A percentile compares a stretch with the other conserved stretches of the same genome.
phyloP scores from a whole-genome alignment of 1,139 yeast species.

The Kluyveromyces sp. region DNA sequence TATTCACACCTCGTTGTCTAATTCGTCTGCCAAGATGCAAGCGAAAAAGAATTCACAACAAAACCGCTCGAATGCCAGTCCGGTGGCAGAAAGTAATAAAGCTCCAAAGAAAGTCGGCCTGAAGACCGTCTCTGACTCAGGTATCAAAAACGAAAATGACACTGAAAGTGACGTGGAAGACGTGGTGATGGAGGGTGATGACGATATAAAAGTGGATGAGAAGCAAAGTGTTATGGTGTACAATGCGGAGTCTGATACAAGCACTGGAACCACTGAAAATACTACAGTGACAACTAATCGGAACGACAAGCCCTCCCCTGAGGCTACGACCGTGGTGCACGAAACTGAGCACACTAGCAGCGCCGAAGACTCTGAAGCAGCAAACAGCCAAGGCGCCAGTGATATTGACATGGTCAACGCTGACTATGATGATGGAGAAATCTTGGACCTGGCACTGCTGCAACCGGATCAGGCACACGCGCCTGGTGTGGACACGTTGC shows the following conservation, averaged over 20 bases:
- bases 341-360: constrained; percentile 18
- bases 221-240: constrained; percentile 21
- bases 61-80: constrained; percentile 21
- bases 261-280: constrained; percentile 23
- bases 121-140: constrained; percentile 8
- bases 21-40: constrained; percentile 15
- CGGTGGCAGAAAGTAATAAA: not conserved
- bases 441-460: constrained; percentile 50
- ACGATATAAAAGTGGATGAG: constrained; percentile 15
- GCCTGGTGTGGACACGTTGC: constrained; percentile 59
- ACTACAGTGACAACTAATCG: constrained; percentile 10
- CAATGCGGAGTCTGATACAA: constrained; percentile 26
- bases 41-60: not conserved
- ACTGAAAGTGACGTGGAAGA: constrained; percentile 7
- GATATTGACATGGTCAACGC: constrained; percentile 21
- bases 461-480: constrained; percentile 65
- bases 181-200: constrained; percentile 13
- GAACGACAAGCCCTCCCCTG: constrained; percentile 8
- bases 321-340: constrained; percentile 15
- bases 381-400: constrained; percentile 8
- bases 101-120: constrained; percentile 20
- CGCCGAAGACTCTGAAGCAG: constrained; percentile 11
- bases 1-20: constrained; percentile 16
- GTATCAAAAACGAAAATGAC: constrained; percentile 6
- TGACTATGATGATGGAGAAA: constrained; percentile 21